Conservation (phyloP, 2,329 filamentous ascomycete species). For the Diaporthe citri region DNA sequence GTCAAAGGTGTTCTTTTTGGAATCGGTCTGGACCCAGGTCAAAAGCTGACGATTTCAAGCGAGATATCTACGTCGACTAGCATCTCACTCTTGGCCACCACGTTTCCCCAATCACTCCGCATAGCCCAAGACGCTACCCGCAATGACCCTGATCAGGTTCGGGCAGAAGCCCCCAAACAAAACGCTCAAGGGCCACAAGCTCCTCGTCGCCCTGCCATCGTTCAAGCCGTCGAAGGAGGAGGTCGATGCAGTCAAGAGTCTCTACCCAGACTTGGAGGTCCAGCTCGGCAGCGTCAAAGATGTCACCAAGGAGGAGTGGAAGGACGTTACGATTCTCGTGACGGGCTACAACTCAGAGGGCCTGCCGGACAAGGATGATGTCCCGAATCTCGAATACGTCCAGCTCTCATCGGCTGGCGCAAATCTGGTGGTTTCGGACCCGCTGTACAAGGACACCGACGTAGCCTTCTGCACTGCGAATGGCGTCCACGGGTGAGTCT, state of each 20-base stretch:
- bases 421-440: constrained; percentile 60
- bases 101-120: neutral
- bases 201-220: constrained; percentile 55
- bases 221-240: constrained; percentile 49
- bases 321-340: constrained; percentile 59
- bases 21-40: neutral
- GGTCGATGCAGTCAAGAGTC: constrained; percentile 51
- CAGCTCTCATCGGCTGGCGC: constrained; percentile 68
- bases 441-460: constrained; percentile 63
- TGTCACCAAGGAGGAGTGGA: constrained; percentile 56
- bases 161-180: constrained; percentile 47
- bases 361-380: constrained; percentile 58
- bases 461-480: constrained; percentile 67
- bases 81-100: neutral
- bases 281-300: constrained; percentile 48
- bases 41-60: neutral
- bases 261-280: constrained; percentile 61
- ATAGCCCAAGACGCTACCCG: neutral
- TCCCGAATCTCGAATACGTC: constrained; percentile 63
- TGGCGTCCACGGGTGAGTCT: constrained; percentile 67
- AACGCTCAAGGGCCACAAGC: constrained; percentile 61
- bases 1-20: neutral
- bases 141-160: constrained; percentile 34
- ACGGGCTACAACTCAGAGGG: constrained; percentile 54
- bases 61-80: neutral